These are phyloP conservation scores for Xerocomus spinulosus DNA, from an alignment of 768 basidiomycete species.

Conservation along the genomic window DNA sequence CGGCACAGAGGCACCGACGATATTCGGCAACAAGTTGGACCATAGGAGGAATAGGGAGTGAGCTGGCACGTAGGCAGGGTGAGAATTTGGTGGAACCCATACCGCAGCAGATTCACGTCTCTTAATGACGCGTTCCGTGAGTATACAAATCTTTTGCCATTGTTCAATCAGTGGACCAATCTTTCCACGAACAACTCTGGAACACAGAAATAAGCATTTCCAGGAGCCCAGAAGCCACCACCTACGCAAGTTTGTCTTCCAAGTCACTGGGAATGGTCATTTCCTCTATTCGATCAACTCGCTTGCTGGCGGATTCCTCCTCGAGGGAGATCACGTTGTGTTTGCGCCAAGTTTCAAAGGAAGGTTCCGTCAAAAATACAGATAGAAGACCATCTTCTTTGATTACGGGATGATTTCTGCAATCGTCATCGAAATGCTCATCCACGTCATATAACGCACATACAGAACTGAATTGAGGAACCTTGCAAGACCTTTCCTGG, in stretches of 20 bases:
- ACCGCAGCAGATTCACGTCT: conserved; percentile 91
- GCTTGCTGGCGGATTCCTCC: conserved; percentile 81
- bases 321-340: conserved; percentile 70
- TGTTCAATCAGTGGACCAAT: conserved; percentile 78
- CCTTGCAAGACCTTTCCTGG: conserved; percentile 73
- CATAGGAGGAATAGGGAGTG: conserved; percentile 60
- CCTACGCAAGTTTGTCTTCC: conserved; percentile 81
- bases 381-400: conserved; percentile 81
- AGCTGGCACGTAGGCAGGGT: conserved; percentile 63
- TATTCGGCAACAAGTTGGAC: conserved; percentile 29
- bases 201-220: conserved; percentile 1
- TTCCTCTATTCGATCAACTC: conserved; percentile 78
- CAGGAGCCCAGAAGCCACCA: background rate
- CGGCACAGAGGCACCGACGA: conserved; percentile 30
- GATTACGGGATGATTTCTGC: conserved; percentile 86
- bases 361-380: conserved; percentile 76
- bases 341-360: conserved; percentile 88
- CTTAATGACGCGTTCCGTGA: conserved; percentile 84
- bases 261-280: conserved; percentile 92
- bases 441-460: too few species aligned
- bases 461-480: conserved; percentile 78
- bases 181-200: conserved; percentile 70
- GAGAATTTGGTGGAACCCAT: conserved; percentile 60
- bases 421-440: conserved; percentile 1
- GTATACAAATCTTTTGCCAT: conserved; percentile 86